Conservation (phyloP, 2,329 filamentous ascomycete species). For the Achaetomium macrosporum region DNA sequence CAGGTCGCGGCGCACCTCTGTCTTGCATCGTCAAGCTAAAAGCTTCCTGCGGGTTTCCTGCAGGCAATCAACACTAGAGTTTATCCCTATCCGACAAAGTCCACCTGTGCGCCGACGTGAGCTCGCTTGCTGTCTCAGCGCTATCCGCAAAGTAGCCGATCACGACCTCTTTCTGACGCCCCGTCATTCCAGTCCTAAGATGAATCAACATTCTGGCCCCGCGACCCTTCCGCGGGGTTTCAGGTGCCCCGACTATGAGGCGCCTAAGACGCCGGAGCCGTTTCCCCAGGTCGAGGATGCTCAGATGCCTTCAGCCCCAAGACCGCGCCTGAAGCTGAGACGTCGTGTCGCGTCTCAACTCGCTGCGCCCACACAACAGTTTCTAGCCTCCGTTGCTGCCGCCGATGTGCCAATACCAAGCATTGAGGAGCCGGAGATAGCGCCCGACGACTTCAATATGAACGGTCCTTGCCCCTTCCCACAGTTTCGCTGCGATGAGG, state of each 20-base stretch:
- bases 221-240: conserved; percentile 41
- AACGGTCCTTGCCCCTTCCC: conserved; percentile 28
- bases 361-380: conserved; percentile 56
- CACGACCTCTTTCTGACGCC: conserved; percentile 20
- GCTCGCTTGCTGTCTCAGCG: not conserved
- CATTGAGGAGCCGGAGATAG: conserved; percentile 50
- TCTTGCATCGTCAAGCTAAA: not conserved
- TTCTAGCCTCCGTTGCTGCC: conserved; percentile 60
- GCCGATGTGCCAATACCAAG: conserved; percentile 60
- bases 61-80: not conserved
- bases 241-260: conserved; percentile 33
- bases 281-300: conserved; percentile 31
- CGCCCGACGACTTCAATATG: conserved; percentile 40
- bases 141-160: not conserved
- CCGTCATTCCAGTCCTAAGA: conserved; percentile 26
- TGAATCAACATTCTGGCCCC: conserved; percentile 43
- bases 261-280: conserved; percentile 50
- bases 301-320: conserved; percentile 44
- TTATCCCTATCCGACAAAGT: not conserved
- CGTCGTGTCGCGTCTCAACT: conserved; percentile 48
- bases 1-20: conserved; percentile 1
- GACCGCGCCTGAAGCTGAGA: conserved; percentile 50
- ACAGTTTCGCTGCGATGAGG: conserved; percentile 23
- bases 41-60: not conserved
- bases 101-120: not conserved